phyloP scores from a whole-genome alignment of 345 rosid species.

The Camelina hispida region DNA sequence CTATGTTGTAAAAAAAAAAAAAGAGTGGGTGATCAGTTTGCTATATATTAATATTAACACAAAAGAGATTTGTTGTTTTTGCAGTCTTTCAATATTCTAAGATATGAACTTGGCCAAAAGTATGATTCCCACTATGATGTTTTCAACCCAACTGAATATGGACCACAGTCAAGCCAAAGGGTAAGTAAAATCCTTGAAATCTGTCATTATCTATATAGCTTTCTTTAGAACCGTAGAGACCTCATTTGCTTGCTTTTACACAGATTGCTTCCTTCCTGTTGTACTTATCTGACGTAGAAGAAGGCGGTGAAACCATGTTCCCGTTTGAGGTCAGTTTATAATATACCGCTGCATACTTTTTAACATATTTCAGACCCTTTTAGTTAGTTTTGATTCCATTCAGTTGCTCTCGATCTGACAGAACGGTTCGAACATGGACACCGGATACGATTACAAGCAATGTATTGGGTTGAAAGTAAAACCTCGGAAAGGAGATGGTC shows the following conservation, averaged over 20 bases:
- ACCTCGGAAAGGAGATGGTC: conserved; percentile 79
- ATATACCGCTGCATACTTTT: conserved; percentile 19
- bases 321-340: conserved; percentile 66
- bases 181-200: conserved; percentile 51
- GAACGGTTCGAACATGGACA: conserved; percentile 51
- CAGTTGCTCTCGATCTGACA: conserved; percentile 31
- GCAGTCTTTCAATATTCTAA: conserved; percentile 89
- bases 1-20: conserved; percentile 6
- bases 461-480: conserved; percentile 76
- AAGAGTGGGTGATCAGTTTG: conserved; percentile 10
- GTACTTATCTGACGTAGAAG: conserved; percentile 73
- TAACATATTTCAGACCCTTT: not conserved
- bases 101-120: conserved; percentile 87
- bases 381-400: not conserved
- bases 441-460: conserved; percentile 62
- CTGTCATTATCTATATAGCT: not conserved
- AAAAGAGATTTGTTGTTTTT: conserved; percentile 27
- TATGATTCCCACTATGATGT: conserved; percentile 92
- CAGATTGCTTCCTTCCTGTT: conserved; percentile 72
- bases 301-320: conserved; percentile 88
- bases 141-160: conserved; percentile 78
- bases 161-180: conserved; percentile 82
- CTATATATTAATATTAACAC: conserved; percentile 1
- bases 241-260: conserved; percentile 27
- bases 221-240: not conserved